A percentile compares a stretch with the other conserved stretches of the same genome.
Conservation (phyloP, 495 filamentous ascomycete species). For the Copromyces sp. region DNA sequence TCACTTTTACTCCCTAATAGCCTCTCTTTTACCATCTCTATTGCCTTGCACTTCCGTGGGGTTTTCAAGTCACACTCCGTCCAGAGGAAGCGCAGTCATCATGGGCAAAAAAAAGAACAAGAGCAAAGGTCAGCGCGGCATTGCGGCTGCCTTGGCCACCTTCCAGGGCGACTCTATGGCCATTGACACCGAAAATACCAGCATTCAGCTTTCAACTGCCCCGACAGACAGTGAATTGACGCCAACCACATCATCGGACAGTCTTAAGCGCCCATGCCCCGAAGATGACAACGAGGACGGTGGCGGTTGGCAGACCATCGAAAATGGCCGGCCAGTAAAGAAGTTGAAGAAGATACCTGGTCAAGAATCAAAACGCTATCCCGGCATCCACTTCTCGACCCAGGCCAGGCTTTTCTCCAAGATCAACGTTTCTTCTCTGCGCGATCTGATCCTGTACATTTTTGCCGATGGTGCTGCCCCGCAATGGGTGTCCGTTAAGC, state of each 20-base stretch:
- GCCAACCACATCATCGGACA: conserved; percentile 11
- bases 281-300: conserved; percentile 27
- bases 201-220: background rate
- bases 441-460: conserved; percentile 76
- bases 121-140: conserved; percentile 5
- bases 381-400: conserved; percentile 57
- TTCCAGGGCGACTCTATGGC: background rate
- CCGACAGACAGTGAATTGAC: background rate
- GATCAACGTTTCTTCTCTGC: conserved; percentile 69
- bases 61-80: background rate
- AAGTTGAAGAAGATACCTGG: conserved; percentile 51
- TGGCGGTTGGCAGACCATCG: conserved; percentile 40
- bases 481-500: conserved; percentile 74
- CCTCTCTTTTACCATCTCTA: background rate
- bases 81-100: background rate
- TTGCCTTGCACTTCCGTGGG: background rate
- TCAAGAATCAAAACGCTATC: conserved; percentile 52
- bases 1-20: background rate
- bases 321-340: conserved; percentile 36
- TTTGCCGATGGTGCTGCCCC: conserved; percentile 75
- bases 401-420: conserved; percentile 57
- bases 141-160: conserved; percentile 5
- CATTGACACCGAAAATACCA: background rate
- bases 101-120: conserved; percentile 24
- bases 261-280: conserved; percentile 31